These are phyloP conservation scores for Symbiotaphrina buchneri DNA, from an alignment of 495 filamentous ascomycete species.

Conservation along the genomic window DNA sequence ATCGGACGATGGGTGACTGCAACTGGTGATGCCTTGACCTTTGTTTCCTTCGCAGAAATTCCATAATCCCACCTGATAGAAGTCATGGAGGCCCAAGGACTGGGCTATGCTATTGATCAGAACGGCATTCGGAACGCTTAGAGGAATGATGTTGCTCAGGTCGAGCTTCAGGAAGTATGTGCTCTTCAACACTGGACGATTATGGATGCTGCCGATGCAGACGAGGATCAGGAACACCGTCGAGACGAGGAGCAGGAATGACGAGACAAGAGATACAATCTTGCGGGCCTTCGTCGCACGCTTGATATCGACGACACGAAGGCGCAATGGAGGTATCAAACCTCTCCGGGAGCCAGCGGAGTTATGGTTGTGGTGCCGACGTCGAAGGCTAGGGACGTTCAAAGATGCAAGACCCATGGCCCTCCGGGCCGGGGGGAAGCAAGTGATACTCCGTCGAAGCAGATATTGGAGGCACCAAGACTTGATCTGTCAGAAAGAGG, in stretches of 20 bases:
- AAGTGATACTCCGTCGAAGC: too few species aligned
- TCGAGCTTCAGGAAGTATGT: slow-evolving; percentile 73
- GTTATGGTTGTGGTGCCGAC: too few species aligned
- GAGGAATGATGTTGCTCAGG: slow-evolving; percentile 63
- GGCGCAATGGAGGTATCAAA: too few species aligned
- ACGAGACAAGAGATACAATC: slow-evolving; percentile 30
- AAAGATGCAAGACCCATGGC: too few species aligned
- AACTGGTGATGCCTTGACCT: slow-evolving; percentile 45
- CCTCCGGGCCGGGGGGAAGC: too few species aligned
- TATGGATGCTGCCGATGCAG: slow-evolving; percentile 44
- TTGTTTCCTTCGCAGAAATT: slow-evolving; percentile 72
- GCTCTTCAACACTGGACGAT: slow-evolving; percentile 30
- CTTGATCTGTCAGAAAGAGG: too few species aligned
- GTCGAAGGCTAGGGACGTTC: too few species aligned
- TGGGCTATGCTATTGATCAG: slow-evolving; percentile 81
- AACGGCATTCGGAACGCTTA: slow-evolving; percentile 45
- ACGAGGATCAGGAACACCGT: slow-evolving; percentile 61
- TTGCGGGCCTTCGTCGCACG: slow-evolving; percentile 31
- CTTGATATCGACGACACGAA: too few species aligned
- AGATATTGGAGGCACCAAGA: too few species aligned
- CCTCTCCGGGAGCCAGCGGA: too few species aligned
- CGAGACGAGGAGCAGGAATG: slow-evolving; percentile 46
- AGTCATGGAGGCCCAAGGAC: slow-evolving; percentile 73
- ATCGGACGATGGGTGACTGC: slow-evolving; percentile 38
- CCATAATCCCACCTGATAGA: slow-evolving; percentile 86